phyloP scores from a whole-genome alignment of 1,284 basidiomycete genomes.

The Cutaneotrichosporon cavernicola region DNA sequence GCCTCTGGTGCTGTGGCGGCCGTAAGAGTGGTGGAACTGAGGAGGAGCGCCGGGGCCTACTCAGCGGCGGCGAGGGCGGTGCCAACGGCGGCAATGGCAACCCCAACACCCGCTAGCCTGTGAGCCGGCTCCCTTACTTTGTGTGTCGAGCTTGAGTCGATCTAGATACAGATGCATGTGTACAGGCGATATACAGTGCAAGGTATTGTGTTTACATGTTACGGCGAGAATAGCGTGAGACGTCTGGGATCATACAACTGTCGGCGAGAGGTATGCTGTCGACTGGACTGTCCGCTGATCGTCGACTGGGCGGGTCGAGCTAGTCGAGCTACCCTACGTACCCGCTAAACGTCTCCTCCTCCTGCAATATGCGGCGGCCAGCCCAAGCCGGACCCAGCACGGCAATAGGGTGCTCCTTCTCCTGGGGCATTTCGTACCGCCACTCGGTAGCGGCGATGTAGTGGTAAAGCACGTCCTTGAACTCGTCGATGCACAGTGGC shows the following conservation, averaged over 20 bases:
- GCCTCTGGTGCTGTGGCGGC: constrained; percentile 16
- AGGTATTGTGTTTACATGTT: not conserved
- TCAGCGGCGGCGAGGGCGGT: constrained; percentile 6
- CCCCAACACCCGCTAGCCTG: not conserved
- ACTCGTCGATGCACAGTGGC: constrained; percentile 27
- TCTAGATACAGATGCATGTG: not conserved
- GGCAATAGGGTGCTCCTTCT: not conserved
- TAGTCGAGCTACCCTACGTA: not conserved
- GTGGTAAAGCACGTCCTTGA: constrained; percentile 39
- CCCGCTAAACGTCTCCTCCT: not conserved
- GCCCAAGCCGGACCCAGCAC: not conserved
- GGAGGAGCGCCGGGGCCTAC: constrained; percentile 22
- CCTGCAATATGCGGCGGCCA: not conserved
- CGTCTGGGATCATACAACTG: not conserved
- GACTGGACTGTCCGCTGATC: too few relatives aligned
- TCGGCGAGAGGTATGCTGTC: too few relatives aligned
- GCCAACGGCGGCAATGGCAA: not conserved
- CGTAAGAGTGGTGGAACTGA: constrained; percentile 19
- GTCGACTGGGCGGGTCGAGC: too few relatives aligned
- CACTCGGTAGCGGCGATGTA: constrained; percentile 42
- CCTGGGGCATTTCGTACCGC: constrained; percentile 30
- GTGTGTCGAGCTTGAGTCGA: not conserved
- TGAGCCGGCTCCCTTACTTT: not conserved
- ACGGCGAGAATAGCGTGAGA: not conserved
- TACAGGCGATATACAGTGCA: not conserved